Evolutionary conservation across 2,329 filamentous ascomycete species (phyloP), one percentile per base, ranked within the genome.

Genomic region (Drechslerella stenobrocha): DNA sequence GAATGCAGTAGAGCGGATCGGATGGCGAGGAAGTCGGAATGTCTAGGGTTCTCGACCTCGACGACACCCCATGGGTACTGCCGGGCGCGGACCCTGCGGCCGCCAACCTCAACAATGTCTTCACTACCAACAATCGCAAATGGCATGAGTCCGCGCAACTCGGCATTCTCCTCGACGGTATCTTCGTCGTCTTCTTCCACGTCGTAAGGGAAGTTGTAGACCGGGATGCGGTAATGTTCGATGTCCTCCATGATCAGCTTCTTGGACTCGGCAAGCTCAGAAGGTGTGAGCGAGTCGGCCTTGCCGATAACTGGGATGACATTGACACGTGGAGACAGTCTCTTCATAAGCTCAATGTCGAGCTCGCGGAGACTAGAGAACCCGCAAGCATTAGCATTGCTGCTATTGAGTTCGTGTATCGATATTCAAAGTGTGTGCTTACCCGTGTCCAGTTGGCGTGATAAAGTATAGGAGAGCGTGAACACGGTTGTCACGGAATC

Each of bases 181-280:
- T 98, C 93, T 80, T 98, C 93, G 73, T 98, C 93, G 74, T 98
- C 93, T 81, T 98, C 93, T 79, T 98, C 93, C 70, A 98, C 95
- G 74, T 98, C 93, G 81, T 98, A 98, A 50, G 93, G 93, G 83
- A 98, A 98, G 84, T 98, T 98, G 84, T 98, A 98, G 72, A 98
- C 92, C 46, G 93, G 93, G 74, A 98, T 98, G 76, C 93, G 88
- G 82, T 98, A 98, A 80, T 98, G 93, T 80, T 98, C 93, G 74
- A 98, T 98, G 77, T 98, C 93, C 82, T 98, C 93, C 93, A 98
- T 98, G 76, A 98, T 91, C 70, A 98, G 84, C 83, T 97, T 98
- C 86, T 98, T 98, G 73, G 92, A 97, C 80, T 98, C 93, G 73
- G 93, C 93, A 71, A 98, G 83, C 81, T 98, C 93, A 73, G 89